Percentiles rank a stretch among this genome's conserved stretches.
Conservation (phyloP, 2,329 filamentous ascomycete genomes). For the Sarocladium kiliense region DNA sequence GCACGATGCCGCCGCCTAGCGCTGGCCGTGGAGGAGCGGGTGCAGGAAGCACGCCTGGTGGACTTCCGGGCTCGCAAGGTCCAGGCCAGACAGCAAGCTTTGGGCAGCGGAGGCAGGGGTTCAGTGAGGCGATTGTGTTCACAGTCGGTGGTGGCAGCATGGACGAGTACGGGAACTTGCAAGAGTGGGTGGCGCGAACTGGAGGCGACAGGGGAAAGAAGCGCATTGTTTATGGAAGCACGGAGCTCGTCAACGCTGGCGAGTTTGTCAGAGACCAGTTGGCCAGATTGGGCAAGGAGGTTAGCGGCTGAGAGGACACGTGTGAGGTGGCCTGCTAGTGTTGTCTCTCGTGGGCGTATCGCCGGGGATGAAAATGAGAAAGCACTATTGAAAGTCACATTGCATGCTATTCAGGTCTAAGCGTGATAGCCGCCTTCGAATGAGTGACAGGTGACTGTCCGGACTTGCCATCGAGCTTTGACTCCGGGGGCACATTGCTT, state of each 20-base stretch:
- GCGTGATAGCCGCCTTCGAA: too few relatives aligned
- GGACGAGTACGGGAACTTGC: conserved; percentile 96
- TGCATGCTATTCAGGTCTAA: too few relatives aligned
- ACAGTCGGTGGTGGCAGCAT: conserved; percentile 94
- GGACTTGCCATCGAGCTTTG: too few relatives aligned
- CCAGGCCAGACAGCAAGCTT: conserved; percentile 76
- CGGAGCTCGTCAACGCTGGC: conserved; percentile 67
- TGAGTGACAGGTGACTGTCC: too few relatives aligned
- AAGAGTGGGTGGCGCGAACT: conserved; percentile 88
- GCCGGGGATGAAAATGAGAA: too few relatives aligned
- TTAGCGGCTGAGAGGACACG: conserved; percentile 26
- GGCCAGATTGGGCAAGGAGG: conserved; percentile 56
- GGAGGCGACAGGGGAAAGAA: conserved; percentile 62
- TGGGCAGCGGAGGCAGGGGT: conserved; percentile 84
- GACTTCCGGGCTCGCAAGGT: conserved; percentile 43
- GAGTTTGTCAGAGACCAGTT: conserved; percentile 63
- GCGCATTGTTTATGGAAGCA: conserved; percentile 91
- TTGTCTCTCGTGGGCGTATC: too few relatives aligned
- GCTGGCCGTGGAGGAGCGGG: conserved; percentile 43
- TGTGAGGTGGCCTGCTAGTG: too few relatives aligned
- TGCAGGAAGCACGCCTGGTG: conserved; percentile 36
- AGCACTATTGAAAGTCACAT: too few relatives aligned
- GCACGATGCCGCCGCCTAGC: conserved; percentile 80
- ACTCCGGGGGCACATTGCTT: too few relatives aligned
- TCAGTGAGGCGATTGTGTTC: conserved; percentile 88